phyloP scores from a whole-genome alignment of 768 basidiomycete genomes.

The Trametes gibbosa region DNA sequence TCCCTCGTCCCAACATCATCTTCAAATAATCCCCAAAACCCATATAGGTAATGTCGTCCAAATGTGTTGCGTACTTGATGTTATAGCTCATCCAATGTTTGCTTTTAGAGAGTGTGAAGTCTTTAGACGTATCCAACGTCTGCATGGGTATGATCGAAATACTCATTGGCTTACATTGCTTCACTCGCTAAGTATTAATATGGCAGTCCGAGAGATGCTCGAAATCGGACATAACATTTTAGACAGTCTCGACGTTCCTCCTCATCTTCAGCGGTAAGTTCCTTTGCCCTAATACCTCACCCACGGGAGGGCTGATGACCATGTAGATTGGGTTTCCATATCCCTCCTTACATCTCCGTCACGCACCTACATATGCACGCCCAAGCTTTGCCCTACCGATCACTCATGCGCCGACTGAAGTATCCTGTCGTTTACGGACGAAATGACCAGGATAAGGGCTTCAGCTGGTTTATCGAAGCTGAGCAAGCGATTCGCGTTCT shows the following conservation, averaged over 20 bases:
- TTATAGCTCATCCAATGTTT: not conserved
- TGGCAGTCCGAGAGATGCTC: conserved; percentile 45
- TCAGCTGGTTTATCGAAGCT: conserved; percentile 71
- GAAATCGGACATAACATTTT: conserved; percentile 52
- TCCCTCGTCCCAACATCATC: conserved; percentile 36
- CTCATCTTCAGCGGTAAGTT: conserved; percentile 44
- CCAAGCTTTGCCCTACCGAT: conserved; percentile 63
- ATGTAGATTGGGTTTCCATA: conserved; percentile 74
- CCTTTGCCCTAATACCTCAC: not conserved
- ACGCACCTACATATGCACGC: conserved; percentile 76
- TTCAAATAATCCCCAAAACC: conserved; percentile 35
- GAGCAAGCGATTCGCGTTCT: conserved; percentile 60
- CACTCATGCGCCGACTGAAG: conserved; percentile 36
- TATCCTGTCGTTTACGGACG: conserved; percentile 45
- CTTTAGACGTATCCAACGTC: conserved; percentile 43
- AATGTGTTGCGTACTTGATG: not conserved
- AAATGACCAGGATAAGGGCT: conserved; percentile 50
- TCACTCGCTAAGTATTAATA: conserved; percentile 19
- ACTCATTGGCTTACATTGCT: conserved; percentile 13
- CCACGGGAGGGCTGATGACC: not conserved
- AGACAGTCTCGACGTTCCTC: conserved; percentile 43
- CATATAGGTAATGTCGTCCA: conserved; percentile 34
- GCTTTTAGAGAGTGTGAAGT: conserved; percentile 52
- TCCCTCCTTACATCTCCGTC: conserved; percentile 74
- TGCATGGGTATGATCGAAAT: conserved; percentile 41